A percentile compares a stretch with the other conserved stretches of the same genome.
These are phyloP conservation scores for Pythium apleroticum DNA, from an alignment of 352 stramenopile species.

Conservation along the genomic window DNA sequence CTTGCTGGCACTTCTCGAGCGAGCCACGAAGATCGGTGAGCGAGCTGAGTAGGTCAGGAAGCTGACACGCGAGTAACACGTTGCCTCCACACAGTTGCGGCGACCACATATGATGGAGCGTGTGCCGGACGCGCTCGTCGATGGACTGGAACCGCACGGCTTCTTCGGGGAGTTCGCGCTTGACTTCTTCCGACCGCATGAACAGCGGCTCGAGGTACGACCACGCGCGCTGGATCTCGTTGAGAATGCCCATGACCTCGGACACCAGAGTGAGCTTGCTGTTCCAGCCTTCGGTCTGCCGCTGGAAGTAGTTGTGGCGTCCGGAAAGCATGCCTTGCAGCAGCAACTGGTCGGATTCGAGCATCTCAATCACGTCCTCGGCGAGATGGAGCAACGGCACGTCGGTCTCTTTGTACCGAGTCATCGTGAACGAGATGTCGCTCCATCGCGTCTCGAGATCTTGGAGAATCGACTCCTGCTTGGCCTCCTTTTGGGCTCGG, in stretches of 20 bases:
- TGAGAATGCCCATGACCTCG: conserved; percentile 86
- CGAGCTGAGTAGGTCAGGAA: conserved; percentile 68
- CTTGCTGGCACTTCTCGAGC: conserved; percentile 93
- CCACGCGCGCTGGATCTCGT: conserved; percentile 95
- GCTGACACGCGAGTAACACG: conserved; percentile 75
- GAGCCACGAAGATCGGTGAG: conserved; percentile 75
- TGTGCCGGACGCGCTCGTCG: conserved; percentile 74
- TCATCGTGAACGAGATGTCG: conserved; percentile 73
- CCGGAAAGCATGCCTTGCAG: conserved; percentile 92
- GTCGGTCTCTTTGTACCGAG: conserved; percentile 84
- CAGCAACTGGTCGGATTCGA: conserved; percentile 94
- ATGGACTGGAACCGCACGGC: conserved; percentile 86
- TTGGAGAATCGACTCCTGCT: conserved; percentile 83
- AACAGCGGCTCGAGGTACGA: conserved; percentile 95
- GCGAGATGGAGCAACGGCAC: conserved; percentile 83
- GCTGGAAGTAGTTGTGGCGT: conserved; percentile 70
- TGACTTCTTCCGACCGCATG: conserved; percentile 94
- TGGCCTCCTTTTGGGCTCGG: conserved; percentile 89
- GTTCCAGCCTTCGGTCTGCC: conserved; percentile 55
- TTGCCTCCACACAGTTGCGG: conserved; percentile 65
- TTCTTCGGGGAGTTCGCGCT: conserved; percentile 91
- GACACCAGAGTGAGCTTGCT: conserved; percentile 63
- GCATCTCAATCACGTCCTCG: conserved; percentile 93
- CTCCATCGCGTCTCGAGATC: conserved; percentile 83
- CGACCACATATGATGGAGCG: conserved; percentile 74